Conservation (phyloP, 768 basidiomycete genomes). For the Boletus pseudo-olivaceus region DNA sequence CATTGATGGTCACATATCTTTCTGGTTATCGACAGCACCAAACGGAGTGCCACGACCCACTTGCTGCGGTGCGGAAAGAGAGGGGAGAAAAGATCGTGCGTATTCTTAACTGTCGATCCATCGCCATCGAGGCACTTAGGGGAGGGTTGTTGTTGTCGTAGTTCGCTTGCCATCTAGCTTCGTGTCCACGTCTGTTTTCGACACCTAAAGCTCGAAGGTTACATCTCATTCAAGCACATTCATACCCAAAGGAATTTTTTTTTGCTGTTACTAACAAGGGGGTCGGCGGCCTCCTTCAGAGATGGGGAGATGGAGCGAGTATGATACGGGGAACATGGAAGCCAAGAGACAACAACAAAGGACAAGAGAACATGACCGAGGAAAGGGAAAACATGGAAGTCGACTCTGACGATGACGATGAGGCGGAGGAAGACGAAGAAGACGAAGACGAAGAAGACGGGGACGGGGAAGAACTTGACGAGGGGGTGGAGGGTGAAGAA, state of each 20-base stretch:
- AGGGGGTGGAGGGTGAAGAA: slow-evolving; percentile 22
- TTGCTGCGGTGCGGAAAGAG: slow-evolving; percentile 72
- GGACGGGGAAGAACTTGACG: slow-evolving; percentile 18
- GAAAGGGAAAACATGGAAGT: slow-evolving; percentile 23
- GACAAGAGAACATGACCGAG: slow-evolving; percentile 8
- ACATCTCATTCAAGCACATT: slow-evolving; percentile 79
- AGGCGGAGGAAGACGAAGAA: slow-evolving; percentile 11
- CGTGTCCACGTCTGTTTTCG: slow-evolving; percentile 57
- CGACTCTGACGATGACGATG: slow-evolving; percentile 19
- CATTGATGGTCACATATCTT: background rate
- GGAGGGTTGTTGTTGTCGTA: slow-evolving; percentile 19
- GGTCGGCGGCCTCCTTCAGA: slow-evolving; percentile 71
- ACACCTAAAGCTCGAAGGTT: slow-evolving; percentile 74
- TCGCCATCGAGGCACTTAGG: background rate
- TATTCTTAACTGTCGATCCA: slow-evolving; percentile 13
- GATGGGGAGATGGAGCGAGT: slow-evolving; percentile 83
- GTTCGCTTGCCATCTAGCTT: slow-evolving; percentile 77
- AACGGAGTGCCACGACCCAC: slow-evolving; percentile 85
- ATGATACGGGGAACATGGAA: slow-evolving; percentile 76
- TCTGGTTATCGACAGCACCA: slow-evolving; percentile 51
- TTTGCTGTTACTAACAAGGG: slow-evolving; percentile 92
- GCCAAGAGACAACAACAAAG: slow-evolving; percentile 32
- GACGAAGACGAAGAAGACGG: slow-evolving; percentile 11
- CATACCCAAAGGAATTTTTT: slow-evolving; percentile 86
- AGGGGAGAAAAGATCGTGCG: slow-evolving; percentile 81